Percentiles rank a stretch among this genome's conserved stretches.
Evolutionary conservation across 768 basidiomycete species (phyloP).

Genomic region (Pleurotus tuber-regium): DNA sequence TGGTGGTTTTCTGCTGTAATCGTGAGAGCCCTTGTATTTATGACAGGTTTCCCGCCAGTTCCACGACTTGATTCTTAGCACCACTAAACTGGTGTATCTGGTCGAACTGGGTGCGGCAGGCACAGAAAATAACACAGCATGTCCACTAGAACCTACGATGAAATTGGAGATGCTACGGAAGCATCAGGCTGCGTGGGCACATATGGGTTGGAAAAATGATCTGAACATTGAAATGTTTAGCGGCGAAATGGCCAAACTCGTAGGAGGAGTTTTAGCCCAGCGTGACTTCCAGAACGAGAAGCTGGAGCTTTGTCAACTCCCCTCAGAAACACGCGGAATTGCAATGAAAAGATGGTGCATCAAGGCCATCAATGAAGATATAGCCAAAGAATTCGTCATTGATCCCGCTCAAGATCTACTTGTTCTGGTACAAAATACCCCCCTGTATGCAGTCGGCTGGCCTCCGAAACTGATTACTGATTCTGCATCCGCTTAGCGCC

Average conservation of each 20-base stretch:
- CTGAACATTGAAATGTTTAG: neutral
- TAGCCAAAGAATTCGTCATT: neutral
- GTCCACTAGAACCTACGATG: neutral
- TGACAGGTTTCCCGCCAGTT: neutral
- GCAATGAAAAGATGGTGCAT: neutral
- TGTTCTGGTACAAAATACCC: neutral
- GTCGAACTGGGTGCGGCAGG: neutral
- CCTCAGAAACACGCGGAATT: neutral
- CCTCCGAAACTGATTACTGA: neutral
- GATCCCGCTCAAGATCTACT: neutral
- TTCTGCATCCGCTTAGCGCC: neutral
- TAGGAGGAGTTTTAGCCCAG: neutral
- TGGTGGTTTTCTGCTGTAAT: neutral
- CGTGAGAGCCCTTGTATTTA: constrained; percentile 12
- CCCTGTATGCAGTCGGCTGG: neutral
- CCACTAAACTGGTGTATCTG: neutral
- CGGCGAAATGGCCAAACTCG: neutral
- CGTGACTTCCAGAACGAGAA: neutral
- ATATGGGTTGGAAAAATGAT: neutral
- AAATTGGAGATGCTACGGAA: neutral
- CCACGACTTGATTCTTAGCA: neutral
- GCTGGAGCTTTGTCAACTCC: neutral
- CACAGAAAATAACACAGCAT: neutral
- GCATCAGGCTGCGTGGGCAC: neutral
- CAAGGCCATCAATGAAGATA: neutral